A percentile compares a stretch with the other conserved stretches of the same genome.
Evolutionary conservation across 2,329 filamentous ascomycete species (phyloP).

Genomic region (Ophiocordyceps camponoti-floridani): DNA sequence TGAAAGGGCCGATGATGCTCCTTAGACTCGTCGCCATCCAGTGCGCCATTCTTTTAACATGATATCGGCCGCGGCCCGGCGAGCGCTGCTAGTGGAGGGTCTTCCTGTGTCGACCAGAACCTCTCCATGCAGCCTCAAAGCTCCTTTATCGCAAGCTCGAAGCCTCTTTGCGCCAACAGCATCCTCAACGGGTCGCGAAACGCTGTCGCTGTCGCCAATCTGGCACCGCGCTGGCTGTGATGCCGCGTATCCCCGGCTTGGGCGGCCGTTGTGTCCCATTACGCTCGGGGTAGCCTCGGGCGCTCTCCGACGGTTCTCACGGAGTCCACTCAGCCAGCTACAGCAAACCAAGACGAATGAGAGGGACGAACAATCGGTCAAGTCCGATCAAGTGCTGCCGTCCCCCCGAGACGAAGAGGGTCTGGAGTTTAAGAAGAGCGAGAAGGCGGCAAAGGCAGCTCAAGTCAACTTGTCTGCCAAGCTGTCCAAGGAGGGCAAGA

Average conservation of each 20-base stretch:
- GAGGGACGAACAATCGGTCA: conserved; percentile 20
- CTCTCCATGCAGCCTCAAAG: not conserved
- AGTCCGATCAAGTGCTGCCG: conserved; percentile 8
- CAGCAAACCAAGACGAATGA: conserved; percentile 10
- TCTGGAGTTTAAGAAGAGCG: conserved; percentile 44
- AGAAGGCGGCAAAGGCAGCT: conserved; percentile 71
- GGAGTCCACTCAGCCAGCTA: conserved; percentile 5
- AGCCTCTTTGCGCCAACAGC: not conserved
- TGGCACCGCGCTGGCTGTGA: not conserved
- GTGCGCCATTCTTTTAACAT: conserved; percentile 18
- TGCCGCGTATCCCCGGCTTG: not conserved
- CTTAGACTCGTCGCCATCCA: conserved; percentile 6
- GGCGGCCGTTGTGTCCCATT: not conserved
- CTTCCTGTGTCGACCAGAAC: not conserved
- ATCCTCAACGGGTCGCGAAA: not conserved
- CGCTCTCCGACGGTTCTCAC: conserved; percentile 14
- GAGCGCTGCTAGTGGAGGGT: conserved; percentile 21
- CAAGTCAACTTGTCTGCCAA: conserved; percentile 81
- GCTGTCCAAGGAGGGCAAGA: conserved; percentile 64
- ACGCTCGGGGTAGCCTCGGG: not conserved
- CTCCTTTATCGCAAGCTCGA: not conserved
- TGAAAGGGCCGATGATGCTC: conserved; percentile 12
- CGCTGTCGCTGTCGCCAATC: not conserved
- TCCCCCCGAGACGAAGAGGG: conserved; percentile 10
- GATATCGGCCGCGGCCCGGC: conserved; percentile 30